phyloP scores from a whole-genome alignment of 257 asterid genomes.

The Leptodermis oblonga region DNA sequence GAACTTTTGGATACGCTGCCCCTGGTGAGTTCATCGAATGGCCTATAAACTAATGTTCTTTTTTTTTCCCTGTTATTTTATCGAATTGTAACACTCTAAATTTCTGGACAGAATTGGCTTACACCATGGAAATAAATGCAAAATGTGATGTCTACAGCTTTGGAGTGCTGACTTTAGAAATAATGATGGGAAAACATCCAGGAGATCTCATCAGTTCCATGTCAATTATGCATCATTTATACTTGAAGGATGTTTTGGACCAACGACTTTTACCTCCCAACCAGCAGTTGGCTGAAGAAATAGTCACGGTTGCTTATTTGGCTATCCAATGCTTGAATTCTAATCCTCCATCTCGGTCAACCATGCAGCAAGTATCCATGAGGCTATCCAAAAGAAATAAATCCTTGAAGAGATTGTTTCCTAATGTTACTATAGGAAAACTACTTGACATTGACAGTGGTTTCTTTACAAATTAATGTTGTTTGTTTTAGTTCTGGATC shows the following conservation, averaged over 20 bases:
- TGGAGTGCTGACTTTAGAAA: too few relatives aligned
- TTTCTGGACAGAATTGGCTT: conserved; percentile 27
- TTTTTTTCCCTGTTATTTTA: not conserved
- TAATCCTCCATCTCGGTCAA: conserved; percentile 14
- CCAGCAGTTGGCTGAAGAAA: conserved; percentile 17
- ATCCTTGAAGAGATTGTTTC: too few relatives aligned
- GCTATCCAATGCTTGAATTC: conserved; percentile 21
- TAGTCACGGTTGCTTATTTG: conserved; percentile 14
- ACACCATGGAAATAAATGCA: too few relatives aligned
- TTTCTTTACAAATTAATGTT: too few relatives aligned
- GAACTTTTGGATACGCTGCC: conserved; percentile 35
- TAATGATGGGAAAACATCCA: conserved; percentile 32
- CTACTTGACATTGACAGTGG: too few relatives aligned
- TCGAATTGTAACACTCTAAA: not conserved
- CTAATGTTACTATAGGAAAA: too few relatives aligned
- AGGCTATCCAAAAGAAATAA: conserved; percentile 21
- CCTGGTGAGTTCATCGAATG: conserved; percentile 17
- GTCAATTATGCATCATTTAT: too few relatives aligned
- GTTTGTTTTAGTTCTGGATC: too few relatives aligned
- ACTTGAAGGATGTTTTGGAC: conserved; percentile 20
- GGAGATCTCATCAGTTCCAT: conserved; percentile 20
- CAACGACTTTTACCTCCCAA: conserved; percentile 23
- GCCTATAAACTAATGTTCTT: too few relatives aligned
- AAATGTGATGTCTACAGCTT: conserved; percentile 36
- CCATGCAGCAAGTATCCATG: too few relatives aligned